Evolutionary conservation across 495 filamentous ascomycete species (phyloP).

Genomic region (Trichoderma erinaceum): DNA sequence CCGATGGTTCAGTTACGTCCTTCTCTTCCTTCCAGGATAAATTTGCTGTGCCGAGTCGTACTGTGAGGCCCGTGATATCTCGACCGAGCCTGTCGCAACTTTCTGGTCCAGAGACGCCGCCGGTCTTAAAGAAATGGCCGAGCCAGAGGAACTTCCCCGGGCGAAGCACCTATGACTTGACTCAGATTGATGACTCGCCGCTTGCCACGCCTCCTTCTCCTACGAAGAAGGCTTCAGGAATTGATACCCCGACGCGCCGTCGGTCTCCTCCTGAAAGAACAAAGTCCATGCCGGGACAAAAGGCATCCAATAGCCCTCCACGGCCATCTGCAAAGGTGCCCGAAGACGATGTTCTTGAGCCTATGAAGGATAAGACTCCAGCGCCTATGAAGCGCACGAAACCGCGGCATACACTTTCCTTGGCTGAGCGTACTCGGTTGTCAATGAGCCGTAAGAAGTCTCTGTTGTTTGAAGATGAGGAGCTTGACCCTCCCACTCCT

Average conservation of each 20-base stretch:
- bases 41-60: neutral
- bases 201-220: neutral
- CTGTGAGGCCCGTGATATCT: conserved; percentile 1
- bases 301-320: neutral
- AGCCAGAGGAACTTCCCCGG: neutral
- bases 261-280: neutral
- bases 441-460: conserved; percentile 42
- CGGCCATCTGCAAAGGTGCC: conserved; percentile 41
- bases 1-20: neutral
- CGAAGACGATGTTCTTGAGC: conserved; percentile 51
- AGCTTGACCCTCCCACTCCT: conserved; percentile 21
- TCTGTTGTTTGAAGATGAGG: conserved; percentile 30
- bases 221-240: neutral
- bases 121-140: neutral
- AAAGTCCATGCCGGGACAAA: neutral
- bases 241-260: neutral
- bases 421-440: conserved; percentile 47
- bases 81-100: conserved; percentile 2
- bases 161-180: conserved; percentile 10
- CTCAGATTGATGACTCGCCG: conserved; percentile 5
- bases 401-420: conserved; percentile 45
- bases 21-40: neutral
- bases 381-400: conserved; percentile 45
- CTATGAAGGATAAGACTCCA: conserved; percentile 44
- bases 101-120: neutral